A percentile compares a stretch with the other conserved stretches of the same genome.
These are phyloP conservation scores for Thelonectria discophora DNA, from an alignment of 2,329 filamentous ascomycete genomes.

Conservation along the genomic window DNA sequence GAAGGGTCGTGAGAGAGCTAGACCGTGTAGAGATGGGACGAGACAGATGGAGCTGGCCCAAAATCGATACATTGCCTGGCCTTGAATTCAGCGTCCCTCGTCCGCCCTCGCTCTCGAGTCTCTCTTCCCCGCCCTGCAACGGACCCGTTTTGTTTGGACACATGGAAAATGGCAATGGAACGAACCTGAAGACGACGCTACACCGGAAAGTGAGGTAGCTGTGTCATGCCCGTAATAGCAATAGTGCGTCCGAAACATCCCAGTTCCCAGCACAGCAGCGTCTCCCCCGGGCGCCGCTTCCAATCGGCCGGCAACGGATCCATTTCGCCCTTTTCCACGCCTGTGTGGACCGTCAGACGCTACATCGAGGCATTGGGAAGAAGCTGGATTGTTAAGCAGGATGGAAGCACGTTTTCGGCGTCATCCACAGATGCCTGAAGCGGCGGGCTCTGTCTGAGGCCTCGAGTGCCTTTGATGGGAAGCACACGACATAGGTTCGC, in stretches of 20 bases:
- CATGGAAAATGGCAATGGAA: slow-evolving; percentile 22
- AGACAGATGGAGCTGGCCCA: slow-evolving; percentile 18
- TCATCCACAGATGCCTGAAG: slow-evolving; percentile 15
- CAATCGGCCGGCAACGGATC: slow-evolving; percentile 40
- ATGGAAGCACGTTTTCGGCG: slow-evolving; percentile 24
- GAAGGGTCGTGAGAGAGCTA: neutral
- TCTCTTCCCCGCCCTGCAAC: slow-evolving; percentile 23
- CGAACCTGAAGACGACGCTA: slow-evolving; percentile 34
- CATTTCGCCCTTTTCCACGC: slow-evolving; percentile 35
- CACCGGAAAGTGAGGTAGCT: slow-evolving; percentile 39
- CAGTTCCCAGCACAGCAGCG: slow-evolving; percentile 26
- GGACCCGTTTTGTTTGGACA: slow-evolving; percentile 23
- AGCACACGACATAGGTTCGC: neutral
- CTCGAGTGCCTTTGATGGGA: no score
- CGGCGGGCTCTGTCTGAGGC: neutral
- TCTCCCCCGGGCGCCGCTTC: slow-evolving; percentile 33
- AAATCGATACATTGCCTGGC: slow-evolving; percentile 11
- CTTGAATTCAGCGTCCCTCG: neutral
- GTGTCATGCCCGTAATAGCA: slow-evolving; percentile 38
- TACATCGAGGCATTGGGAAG: slow-evolving; percentile 34
- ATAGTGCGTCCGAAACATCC: slow-evolving; percentile 38
- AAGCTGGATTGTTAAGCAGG: slow-evolving; percentile 37
- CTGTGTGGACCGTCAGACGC: slow-evolving; percentile 36
- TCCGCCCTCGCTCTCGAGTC: slow-evolving; percentile 13
- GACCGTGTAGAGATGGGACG: slow-evolving; percentile 3